Conservation (phyloP, 2,329 filamentous ascomycete genomes). For the Colletotrichum sp. region DNA sequence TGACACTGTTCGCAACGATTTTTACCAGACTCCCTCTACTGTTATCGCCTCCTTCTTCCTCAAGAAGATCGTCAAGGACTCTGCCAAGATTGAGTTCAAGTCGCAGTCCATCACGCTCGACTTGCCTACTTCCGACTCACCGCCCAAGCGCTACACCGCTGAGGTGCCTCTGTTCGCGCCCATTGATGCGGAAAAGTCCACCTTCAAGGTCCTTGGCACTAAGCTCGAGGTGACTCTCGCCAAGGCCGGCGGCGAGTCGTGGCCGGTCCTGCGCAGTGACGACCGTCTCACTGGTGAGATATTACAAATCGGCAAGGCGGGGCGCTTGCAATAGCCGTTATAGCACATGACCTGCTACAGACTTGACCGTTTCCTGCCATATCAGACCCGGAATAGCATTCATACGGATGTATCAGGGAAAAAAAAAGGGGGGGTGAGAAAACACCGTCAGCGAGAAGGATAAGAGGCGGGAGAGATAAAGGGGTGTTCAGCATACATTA, state of each 20-base stretch:
- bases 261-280: slow-evolving; percentile 84
- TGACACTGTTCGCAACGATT: slow-evolving; percentile 84
- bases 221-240: slow-evolving; percentile 83
- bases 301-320: slow-evolving; percentile 86
- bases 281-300: slow-evolving; percentile 76
- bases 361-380: background rate
- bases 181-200: slow-evolving; percentile 78
- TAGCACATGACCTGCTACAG: background rate
- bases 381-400: background rate
- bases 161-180: slow-evolving; percentile 76
- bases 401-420: background rate
- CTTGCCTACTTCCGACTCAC: slow-evolving; percentile 81
- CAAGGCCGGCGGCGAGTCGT: slow-evolving; percentile 77
- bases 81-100: slow-evolving; percentile 74
- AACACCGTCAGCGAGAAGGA: background rate
- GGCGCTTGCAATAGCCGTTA: slow-evolving; percentile 39
- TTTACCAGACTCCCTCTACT: slow-evolving; percentile 86
- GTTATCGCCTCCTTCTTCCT: slow-evolving; percentile 94
- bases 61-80: slow-evolving; percentile 92
- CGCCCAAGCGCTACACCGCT: slow-evolving; percentile 77
- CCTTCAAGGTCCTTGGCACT: slow-evolving; percentile 83
- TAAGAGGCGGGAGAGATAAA: background rate
- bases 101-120: slow-evolving; percentile 73
- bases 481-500: background rate
- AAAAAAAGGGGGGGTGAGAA: background rate